These are phyloP conservation scores for Cruciata laevipes DNA, from an alignment of 257 asterid genomes.

Conservation along the genomic window DNA sequence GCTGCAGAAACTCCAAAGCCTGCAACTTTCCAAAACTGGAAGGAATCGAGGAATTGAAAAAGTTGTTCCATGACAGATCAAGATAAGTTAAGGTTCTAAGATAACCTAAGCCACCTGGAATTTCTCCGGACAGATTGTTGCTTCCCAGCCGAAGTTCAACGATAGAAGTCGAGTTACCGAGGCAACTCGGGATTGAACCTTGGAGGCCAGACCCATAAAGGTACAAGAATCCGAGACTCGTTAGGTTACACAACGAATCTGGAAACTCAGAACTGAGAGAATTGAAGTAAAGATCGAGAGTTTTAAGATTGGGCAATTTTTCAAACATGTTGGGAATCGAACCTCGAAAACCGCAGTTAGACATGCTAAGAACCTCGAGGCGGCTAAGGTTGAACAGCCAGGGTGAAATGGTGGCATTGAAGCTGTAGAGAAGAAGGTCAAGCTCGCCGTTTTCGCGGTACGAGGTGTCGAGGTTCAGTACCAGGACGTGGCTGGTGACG, in stretches of 20 bases:
- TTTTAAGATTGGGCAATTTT: not conserved
- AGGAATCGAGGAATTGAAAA: not conserved
- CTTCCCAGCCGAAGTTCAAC: not conserved
- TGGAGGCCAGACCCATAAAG: not conserved
- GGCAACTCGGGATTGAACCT: not conserved
- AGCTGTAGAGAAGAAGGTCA: not conserved
- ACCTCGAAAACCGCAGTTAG: not conserved
- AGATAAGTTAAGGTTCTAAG: slow-evolving; percentile 5
- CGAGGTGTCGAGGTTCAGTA: not conserved
- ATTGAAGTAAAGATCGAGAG: not conserved
- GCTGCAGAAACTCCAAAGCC: not conserved
- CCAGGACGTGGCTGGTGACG: slow-evolving; percentile 10
- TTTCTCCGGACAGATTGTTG: slow-evolving; percentile 14
- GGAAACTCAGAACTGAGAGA: not conserved
- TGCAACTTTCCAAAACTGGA: not conserved
- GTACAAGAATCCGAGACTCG: not conserved
- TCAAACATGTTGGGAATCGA: not conserved
- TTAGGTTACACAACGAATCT: not conserved
- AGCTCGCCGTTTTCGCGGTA: not conserved
- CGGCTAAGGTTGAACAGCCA: not conserved
- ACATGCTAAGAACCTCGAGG: not conserved
- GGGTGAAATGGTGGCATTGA: not conserved
- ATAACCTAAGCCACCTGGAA: slow-evolving; percentile 18
- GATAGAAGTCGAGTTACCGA: not conserved
- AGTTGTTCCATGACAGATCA: not conserved